These are phyloP conservation scores for Dillenia suffruticosa DNA, from an alignment of 164 flowering plant species.

Conservation along the genomic window DNA sequence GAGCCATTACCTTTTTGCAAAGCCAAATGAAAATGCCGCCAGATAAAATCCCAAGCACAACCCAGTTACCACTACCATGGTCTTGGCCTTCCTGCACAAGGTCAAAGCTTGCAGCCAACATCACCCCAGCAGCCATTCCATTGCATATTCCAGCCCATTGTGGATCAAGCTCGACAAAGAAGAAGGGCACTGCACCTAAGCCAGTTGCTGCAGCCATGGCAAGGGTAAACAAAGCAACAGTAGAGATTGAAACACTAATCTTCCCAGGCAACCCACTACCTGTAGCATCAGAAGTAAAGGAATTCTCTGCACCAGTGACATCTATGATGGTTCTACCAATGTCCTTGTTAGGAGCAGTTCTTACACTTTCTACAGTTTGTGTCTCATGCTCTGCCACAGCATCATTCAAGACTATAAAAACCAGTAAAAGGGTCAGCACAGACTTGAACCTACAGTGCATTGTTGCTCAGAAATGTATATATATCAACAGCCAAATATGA, in stretches of 20 bases:
- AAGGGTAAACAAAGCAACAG: slow-evolving; percentile 81
- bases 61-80: slow-evolving; percentile 92
- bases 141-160: slow-evolving; percentile 97
- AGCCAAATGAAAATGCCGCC: slow-evolving; percentile 91
- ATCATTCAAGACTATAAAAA: slow-evolving; percentile 20
- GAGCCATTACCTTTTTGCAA: slow-evolving; percentile 75
- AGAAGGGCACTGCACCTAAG: slow-evolving; percentile 95
- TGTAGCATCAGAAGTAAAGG: slow-evolving; percentile 22
- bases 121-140: slow-evolving; percentile 99
- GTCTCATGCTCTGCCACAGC: slow-evolving; percentile 29
- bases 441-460: slow-evolving; percentile 30
- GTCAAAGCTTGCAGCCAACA: slow-evolving; percentile 99
- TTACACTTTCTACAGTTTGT: slow-evolving; percentile 23
- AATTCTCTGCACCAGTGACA: slow-evolving; percentile 54
- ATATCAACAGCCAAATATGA: no score
- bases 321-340: slow-evolving; percentile 47
- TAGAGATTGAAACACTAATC: slow-evolving; percentile 66
- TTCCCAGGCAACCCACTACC: slow-evolving; percentile 19
- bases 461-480: slow-evolving; percentile 2
- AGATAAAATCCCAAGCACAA: slow-evolving; percentile 74
- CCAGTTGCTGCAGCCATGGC: slow-evolving; percentile 99
- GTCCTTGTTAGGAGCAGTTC: slow-evolving; percentile 66
- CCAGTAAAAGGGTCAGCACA: slow-evolving; percentile 25
- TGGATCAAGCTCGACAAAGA: slow-evolving; percentile 93
- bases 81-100: slow-evolving; percentile 92